These are phyloP conservation scores for Gryganskiella cystojenkinii DNA, from an alignment of 192 early-diverging fungal genomes.

Conservation along the genomic window DNA sequence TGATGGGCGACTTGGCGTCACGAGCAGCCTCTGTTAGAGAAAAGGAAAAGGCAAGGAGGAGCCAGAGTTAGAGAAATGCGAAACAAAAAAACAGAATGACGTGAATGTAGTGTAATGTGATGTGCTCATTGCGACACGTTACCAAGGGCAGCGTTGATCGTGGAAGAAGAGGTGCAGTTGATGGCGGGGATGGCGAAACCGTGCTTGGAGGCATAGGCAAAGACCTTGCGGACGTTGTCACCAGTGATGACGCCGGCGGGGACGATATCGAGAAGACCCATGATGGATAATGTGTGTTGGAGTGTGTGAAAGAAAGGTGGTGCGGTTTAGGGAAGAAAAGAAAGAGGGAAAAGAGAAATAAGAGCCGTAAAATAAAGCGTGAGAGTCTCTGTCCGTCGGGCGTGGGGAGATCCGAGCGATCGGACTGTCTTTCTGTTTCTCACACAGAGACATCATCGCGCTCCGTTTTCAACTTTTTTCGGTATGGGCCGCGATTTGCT, in stretches of 20 bases:
- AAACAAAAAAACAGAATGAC: too few relatives aligned
- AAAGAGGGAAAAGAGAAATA: constrained; percentile 5
- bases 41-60: not conserved
- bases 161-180: constrained; percentile 93
- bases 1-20: constrained; percentile 89
- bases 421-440: too few relatives aligned
- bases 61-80: not conserved
- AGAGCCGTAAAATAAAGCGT: not conserved
- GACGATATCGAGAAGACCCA: constrained; percentile 84
- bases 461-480: too few relatives aligned
- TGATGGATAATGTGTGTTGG: constrained; percentile 19
- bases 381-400: not conserved
- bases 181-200: constrained; percentile 93
- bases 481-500: too few relatives aligned
- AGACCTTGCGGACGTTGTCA: constrained; percentile 86
- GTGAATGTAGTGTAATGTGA: not conserved
- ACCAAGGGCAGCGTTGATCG: constrained; percentile 86
- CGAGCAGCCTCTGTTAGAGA: constrained; percentile 80
- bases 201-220: constrained; percentile 77
- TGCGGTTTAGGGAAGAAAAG: not conserved
- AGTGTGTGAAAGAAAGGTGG: not conserved
- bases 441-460: not conserved
- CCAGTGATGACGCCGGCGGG: constrained; percentile 92
- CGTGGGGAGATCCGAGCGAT: too few relatives aligned
- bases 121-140: not conserved